These are phyloP conservation scores for Cyclospora cayetanensis DNA, from an alignment of 169 alveolate species.

Conservation along the genomic window DNA sequence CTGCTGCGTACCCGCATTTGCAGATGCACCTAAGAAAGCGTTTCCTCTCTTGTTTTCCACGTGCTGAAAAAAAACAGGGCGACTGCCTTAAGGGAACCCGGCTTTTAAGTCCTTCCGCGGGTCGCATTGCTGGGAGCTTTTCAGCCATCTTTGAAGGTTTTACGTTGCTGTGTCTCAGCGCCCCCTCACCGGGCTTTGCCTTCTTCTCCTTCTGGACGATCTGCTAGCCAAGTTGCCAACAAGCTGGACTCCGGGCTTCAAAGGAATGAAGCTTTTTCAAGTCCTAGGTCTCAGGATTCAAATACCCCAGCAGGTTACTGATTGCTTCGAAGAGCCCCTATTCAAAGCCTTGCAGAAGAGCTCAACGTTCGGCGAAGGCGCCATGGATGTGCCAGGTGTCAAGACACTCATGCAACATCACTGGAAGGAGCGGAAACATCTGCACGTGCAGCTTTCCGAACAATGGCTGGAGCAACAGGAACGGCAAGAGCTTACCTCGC, in stretches of 20 bases:
- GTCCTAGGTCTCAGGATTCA: not conserved
- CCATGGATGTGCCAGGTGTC: not conserved
- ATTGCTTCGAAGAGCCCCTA: not conserved
- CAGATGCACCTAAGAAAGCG: too few relatives aligned
- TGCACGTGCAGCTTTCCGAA: not conserved
- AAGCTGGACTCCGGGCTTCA: not conserved
- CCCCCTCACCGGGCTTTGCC: constrained; percentile 16
- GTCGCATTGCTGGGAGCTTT: too few relatives aligned
- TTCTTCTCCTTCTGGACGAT: not conserved
- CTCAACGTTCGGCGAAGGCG: not conserved
- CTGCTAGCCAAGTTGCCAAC: not conserved
- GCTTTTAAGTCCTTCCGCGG: too few relatives aligned
- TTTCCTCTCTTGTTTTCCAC: too few relatives aligned
- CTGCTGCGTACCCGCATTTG: too few relatives aligned
- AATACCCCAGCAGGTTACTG: not conserved
- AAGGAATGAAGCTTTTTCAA: not conserved
- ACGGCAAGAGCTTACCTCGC: not conserved
- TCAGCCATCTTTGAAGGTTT: too few relatives aligned
- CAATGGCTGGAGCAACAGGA: not conserved
- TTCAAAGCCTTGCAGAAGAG: not conserved
- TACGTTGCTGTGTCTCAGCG: not conserved
- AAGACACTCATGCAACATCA: constrained; percentile 36
- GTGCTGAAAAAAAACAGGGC: too few relatives aligned
- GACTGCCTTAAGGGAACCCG: too few relatives aligned
- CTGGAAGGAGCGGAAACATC: constrained; percentile 16